Evolutionary conservation across 2,329 filamentous ascomycete species (phyloP), one percentile per base, ranked within the genome.

Genomic region (Nemania bipapillata): DNA sequence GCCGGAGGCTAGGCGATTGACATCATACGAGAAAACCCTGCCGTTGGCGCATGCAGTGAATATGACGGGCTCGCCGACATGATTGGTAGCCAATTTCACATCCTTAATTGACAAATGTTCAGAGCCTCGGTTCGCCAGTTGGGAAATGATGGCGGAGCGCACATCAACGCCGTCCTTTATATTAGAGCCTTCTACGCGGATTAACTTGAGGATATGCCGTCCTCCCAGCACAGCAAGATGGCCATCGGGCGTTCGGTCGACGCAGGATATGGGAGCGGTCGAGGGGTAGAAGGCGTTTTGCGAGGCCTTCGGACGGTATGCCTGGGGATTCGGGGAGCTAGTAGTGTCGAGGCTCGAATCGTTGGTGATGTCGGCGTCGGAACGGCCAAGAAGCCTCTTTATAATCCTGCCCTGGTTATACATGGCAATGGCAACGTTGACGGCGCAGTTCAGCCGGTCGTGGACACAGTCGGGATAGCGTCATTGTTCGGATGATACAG

Each of bases 51-150:
- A 89, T 2, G 89, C 89, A 0, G 89, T 90, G 72, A 89, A 88
- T 62, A 90, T 84, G 42, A 83, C 85, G 15, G 84, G 83, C 69
- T 84, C 83, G 65, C 80, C 82, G 32, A 76, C 74, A 68, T 86
- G 82, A 24, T 77, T 76, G 8, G 78, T 75, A 6, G 82, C 82
- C 84, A 88, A 88, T 75, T 87, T 88, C 57, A 89, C 87, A 69
- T 89, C 87, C 72, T 86, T 86, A 70, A 91, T 89, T 40, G 88
- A 89, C 56, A 90, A 81, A 77, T 90, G 88, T 68, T 91, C 88
- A 55, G 82, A 76, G 7, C 79, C 78, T 60, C 83, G 83, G 53
- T 81, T 79, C 28, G 84, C 79, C 4, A 81, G 80, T 66, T 87
- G 85, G 11, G 84, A 80, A 15, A 82, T 82, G 65, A 91, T 89